A percentile compares a stretch with the other conserved stretches of the same genome.
Conservation (phyloP, 225 moss, liverwort and hornwort genomes). For the Bryoerythrophyllum caledonicum region DNA sequence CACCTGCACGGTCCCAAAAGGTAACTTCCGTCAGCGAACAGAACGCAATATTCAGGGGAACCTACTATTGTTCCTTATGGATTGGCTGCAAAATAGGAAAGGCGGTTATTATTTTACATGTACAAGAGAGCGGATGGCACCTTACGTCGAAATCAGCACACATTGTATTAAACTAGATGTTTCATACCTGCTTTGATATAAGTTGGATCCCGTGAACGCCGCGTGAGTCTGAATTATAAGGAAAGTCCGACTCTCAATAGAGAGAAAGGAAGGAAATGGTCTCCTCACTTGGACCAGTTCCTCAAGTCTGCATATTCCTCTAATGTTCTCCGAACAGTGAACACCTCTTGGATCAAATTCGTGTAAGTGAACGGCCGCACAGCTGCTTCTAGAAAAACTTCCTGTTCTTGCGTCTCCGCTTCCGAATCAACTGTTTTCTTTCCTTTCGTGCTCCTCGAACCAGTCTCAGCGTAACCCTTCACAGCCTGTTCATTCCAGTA, state of each 20-base stretch:
- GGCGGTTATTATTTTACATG: not conserved
- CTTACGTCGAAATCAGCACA: slow-evolving; percentile 4
- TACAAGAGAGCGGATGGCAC: not conserved
- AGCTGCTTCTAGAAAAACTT: slow-evolving; percentile 50
- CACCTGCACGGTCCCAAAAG: slow-evolving; percentile 16
- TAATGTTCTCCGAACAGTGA: slow-evolving; percentile 48
- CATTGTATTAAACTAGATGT: not conserved
- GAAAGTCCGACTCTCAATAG: not conserved
- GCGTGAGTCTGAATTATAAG: slow-evolving; percentile 6
- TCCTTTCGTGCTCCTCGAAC: slow-evolving; percentile 5
- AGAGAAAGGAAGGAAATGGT: not conserved
- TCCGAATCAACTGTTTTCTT: slow-evolving; percentile 14
- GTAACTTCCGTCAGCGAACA: not conserved
- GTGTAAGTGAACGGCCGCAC: slow-evolving; percentile 71
- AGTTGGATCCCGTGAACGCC: not conserved
- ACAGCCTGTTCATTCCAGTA: slow-evolving; percentile 32
- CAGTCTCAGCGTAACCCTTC: slow-evolving; percentile 26
- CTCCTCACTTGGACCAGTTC: slow-evolving; percentile 18
- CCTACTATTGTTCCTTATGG: not conserved
- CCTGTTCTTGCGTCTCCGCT: slow-evolving; percentile 10
- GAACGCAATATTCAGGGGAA: not conserved
- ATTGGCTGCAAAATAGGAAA: not conserved
- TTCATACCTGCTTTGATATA: slow-evolving; percentile 5
- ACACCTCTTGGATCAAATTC: slow-evolving; percentile 67
- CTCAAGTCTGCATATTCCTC: slow-evolving; percentile 45